Percentiles rank a stretch among this genome's conserved stretches.
Conservation (phyloP, 2,329 filamentous ascomycete species). For the Mariannaea elegans region DNA sequence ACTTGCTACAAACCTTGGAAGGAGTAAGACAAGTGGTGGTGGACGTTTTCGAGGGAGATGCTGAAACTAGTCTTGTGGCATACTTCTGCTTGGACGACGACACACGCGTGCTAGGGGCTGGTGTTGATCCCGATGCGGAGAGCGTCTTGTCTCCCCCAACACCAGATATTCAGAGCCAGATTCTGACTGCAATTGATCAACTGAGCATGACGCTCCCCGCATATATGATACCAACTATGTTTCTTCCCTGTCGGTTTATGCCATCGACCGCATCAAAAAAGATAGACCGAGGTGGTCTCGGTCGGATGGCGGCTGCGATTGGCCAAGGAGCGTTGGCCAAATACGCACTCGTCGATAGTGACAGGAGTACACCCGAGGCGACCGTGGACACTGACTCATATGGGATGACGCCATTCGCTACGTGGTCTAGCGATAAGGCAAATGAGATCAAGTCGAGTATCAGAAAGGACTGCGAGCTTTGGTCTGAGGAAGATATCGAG, state of each 20-base stretch:
- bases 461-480: neutral
- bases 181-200: neutral
- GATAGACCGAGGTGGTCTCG: neutral
- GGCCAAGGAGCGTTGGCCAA: conserved; percentile 10
- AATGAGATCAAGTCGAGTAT: neutral
- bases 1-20: conserved; percentile 6
- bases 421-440: neutral
- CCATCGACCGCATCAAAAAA: no score
- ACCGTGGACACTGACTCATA: conserved; percentile 30
- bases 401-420: conserved; percentile 44
- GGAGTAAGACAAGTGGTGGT: neutral
- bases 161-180: neutral
- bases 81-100: neutral
- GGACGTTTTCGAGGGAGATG: neutral
- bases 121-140: no score
- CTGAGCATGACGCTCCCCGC: neutral
- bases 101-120: neutral
- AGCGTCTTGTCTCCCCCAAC: neutral
- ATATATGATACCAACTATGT: neutral
- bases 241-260: conserved; percentile 1
- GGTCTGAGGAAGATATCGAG: conserved; percentile 25
- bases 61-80: neutral
- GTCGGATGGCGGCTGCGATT: conserved; percentile 3
- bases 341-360: conserved; percentile 14
- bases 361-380: neutral